Percentiles rank a stretch among this genome's conserved stretches.
Evolutionary conservation across 2,329 filamentous ascomycete genomes (phyloP).

Genomic region (Claviceps digitariae): DNA sequence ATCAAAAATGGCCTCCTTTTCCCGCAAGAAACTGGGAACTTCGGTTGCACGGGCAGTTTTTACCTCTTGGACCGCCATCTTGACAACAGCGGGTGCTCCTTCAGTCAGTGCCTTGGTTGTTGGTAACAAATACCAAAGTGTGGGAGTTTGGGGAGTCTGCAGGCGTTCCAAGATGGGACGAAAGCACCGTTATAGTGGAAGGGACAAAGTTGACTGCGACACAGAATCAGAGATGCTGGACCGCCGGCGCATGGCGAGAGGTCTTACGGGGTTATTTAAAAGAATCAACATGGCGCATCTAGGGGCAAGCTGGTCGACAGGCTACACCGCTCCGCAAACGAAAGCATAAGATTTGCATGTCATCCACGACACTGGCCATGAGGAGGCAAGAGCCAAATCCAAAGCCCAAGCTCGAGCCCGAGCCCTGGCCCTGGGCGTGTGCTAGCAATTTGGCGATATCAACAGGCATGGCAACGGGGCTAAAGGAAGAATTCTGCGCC

Average conservation of each 20-base stretch:
- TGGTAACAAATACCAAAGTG: neutral
- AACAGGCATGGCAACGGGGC: neutral
- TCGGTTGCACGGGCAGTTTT: conserved; percentile 12
- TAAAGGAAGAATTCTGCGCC: neutral
- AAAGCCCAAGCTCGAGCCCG: neutral
- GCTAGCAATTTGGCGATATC: neutral
- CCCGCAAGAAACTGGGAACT: conserved; percentile 13
- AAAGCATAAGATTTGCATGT: neutral
- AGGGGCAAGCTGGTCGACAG: neutral
- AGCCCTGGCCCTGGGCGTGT: neutral
- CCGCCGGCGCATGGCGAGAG: neutral
- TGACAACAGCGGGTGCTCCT: neutral
- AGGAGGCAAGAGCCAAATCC: neutral
- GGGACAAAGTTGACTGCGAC: neutral
- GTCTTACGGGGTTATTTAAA: neutral
- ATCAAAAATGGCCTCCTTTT: conserved; percentile 13
- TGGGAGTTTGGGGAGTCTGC: neutral
- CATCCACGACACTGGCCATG: neutral
- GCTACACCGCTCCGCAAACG: conserved; percentile 2
- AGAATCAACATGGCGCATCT: neutral
- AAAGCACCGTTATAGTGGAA: neutral
- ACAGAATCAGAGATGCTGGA: neutral
- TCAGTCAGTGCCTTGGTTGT: neutral
- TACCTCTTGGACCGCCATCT: conserved; percentile 16
- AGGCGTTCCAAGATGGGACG: neutral